Evolutionary conservation across 1,284 basidiomycete species (phyloP).

Genomic region (Puccinia hordei): DNA sequence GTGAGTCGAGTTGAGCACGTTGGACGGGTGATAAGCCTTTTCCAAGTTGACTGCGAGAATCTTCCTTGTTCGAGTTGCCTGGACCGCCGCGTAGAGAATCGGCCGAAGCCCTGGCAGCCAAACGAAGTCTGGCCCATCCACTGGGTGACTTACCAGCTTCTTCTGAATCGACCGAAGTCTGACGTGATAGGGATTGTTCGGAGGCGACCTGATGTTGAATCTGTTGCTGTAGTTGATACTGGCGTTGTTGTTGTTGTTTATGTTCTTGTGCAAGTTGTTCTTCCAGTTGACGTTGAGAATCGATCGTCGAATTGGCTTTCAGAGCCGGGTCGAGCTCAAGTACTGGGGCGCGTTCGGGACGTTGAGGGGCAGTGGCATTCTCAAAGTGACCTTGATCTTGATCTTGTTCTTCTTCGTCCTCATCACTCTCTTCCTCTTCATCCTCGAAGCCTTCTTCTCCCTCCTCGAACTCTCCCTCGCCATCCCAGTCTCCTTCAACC

Average conservation of each 20-base stretch:
- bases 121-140: constrained; percentile 46
- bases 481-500: constrained; percentile 67
- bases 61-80: constrained; percentile 36
- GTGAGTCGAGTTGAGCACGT: constrained; percentile 37
- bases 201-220: constrained; percentile 57
- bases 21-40: constrained; percentile 48
- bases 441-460: constrained; percentile 52
- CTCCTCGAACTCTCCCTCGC: constrained; percentile 63
- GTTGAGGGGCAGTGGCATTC: constrained; percentile 40
- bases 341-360: constrained; percentile 64
- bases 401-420: constrained; percentile 52
- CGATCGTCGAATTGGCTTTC: constrained; percentile 59
- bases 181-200: constrained; percentile 54
- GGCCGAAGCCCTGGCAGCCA: constrained; percentile 50
- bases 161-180: constrained; percentile 14
- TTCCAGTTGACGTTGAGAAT: constrained; percentile 53
- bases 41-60: constrained; percentile 43
- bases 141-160: constrained; percentile 17
- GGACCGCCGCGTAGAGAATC: constrained; percentile 40
- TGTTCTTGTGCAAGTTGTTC: constrained; percentile 50
- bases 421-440: constrained; percentile 52
- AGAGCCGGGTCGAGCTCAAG: constrained; percentile 62
- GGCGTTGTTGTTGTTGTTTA: constrained; percentile 56
- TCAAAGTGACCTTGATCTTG: constrained; percentile 38
- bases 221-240: constrained; percentile 57